Percentiles rank a stretch among this genome's conserved stretches.
phyloP scores from a whole-genome alignment of 2,329 filamentous ascomycete species.

The Chaetomiaceae sp. region DNA sequence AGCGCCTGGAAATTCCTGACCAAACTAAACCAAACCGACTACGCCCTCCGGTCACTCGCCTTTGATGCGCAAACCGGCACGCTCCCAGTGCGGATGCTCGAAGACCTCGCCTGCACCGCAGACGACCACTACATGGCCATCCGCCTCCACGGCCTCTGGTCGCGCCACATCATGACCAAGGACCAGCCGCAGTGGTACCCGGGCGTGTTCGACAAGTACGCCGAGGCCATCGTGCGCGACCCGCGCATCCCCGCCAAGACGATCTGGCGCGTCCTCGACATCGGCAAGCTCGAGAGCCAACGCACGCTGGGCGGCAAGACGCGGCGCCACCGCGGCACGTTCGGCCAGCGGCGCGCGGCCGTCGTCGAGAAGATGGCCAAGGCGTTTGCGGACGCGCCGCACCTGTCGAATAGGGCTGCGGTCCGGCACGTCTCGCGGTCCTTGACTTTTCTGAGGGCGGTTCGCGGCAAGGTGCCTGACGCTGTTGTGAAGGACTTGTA shows the following conservation, averaged over 20 bases:
- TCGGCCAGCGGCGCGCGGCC: slow-evolving; percentile 12
- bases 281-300: slow-evolving; percentile 24
- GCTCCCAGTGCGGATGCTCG: slow-evolving; percentile 14
- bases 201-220: slow-evolving; percentile 15
- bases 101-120: slow-evolving; percentile 17
- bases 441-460: slow-evolving; percentile 29
- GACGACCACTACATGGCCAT: slow-evolving; percentile 19
- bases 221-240: slow-evolving; percentile 20
- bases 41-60: slow-evolving; percentile 20
- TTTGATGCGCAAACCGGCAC: slow-evolving; percentile 11
- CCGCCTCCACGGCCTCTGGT: slow-evolving; percentile 19
- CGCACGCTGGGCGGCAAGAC: slow-evolving; percentile 13
- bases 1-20: slow-evolving; percentile 24
- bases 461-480: slow-evolving; percentile 23
- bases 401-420: slow-evolving; percentile 24
- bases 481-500: slow-evolving; percentile 31
- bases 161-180: neutral
- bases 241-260: slow-evolving; percentile 10
- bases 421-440: slow-evolving; percentile 33
- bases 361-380: slow-evolving; percentile 24
- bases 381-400: slow-evolving; percentile 19
- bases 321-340: slow-evolving; percentile 9
- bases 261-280: slow-evolving; percentile 25
- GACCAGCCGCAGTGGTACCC: slow-evolving; percentile 17
- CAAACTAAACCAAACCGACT: slow-evolving; percentile 16